phyloP scores from a whole-genome alignment of 306 rosid species.

The Crotalaria pallida region DNA sequence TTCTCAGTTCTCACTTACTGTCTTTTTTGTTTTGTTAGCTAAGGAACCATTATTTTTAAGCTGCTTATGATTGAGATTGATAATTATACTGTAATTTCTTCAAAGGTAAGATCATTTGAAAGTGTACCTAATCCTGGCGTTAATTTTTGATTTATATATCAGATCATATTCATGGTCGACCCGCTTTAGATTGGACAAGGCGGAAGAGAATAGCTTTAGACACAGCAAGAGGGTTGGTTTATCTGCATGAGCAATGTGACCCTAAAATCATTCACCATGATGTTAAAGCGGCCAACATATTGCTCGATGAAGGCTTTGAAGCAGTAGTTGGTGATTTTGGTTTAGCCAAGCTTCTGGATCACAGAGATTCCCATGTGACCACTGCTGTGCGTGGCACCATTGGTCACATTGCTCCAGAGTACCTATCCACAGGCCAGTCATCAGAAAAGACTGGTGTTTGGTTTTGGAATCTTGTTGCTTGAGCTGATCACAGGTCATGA shows the following conservation, averaged over 20 bases:
- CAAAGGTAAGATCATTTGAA: neutral
- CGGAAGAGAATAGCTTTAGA: constrained; percentile 95
- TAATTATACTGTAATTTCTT: neutral
- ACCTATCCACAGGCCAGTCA: constrained; percentile 91
- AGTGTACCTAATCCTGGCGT: neutral
- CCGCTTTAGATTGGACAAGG: constrained; percentile 86
- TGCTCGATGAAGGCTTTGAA: constrained; percentile 91
- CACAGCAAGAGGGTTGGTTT: constrained; percentile 94
- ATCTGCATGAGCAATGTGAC: constrained; percentile 96
- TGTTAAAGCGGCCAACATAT: constrained; percentile 94
- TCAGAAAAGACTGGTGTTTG: constrained; percentile 98
- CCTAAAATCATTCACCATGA: constrained; percentile 97
- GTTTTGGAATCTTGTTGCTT: constrained; percentile 91
- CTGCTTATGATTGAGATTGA: neutral
- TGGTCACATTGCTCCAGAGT: constrained; percentile 98
- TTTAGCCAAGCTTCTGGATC: constrained; percentile 95
- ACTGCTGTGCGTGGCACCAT: constrained; percentile 98
- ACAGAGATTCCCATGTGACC: constrained; percentile 94
- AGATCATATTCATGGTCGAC: constrained; percentile 72
- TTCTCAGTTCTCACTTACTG: neutral
- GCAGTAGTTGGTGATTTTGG: constrained; percentile 99
- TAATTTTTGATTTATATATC: constrained; percentile 30
- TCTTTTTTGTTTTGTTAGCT: neutral
- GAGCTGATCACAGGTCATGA: constrained; percentile 95
- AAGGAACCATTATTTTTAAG: constrained; percentile 1